Conservation (phyloP, 306 rosid genomes). For the Coriaria nepalensis region DNA sequence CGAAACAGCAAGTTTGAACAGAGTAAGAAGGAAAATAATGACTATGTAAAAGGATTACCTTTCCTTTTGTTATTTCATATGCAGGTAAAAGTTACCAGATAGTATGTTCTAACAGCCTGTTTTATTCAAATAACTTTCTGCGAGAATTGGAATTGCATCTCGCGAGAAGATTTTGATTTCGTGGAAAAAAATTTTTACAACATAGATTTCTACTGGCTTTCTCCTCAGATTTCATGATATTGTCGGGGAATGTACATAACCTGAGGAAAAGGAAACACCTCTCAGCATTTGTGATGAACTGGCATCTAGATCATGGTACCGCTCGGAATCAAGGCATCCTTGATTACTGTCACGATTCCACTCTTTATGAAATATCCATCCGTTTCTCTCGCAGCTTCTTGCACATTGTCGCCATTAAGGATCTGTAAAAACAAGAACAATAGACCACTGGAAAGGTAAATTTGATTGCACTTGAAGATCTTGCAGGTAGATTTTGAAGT, state of each 20-base stretch:
- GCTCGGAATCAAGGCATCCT: constrained; percentile 88
- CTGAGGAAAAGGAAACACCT: too few species aligned
- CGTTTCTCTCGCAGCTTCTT: constrained; percentile 97
- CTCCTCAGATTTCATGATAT: too few species aligned
- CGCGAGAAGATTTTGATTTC: too few species aligned
- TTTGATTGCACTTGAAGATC: not conserved
- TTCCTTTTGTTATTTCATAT: not conserved
- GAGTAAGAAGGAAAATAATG: not conserved
- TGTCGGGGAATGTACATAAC: too few species aligned
- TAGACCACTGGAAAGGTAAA: not conserved
- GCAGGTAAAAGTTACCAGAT: too few species aligned
- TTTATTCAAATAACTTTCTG: too few species aligned
- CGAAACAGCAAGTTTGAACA: not conserved
- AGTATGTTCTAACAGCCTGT: too few species aligned
- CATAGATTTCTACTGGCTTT: too few species aligned
- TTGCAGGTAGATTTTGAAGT: too few species aligned
- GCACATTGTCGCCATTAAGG: constrained; percentile 60
- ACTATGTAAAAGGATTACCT: not conserved
- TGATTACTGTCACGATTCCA: constrained; percentile 83
- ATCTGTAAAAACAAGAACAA: constrained; percentile 31
- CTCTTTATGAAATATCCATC: constrained; percentile 97
- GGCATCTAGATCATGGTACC: constrained; percentile 53
- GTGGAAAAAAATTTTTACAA: too few species aligned
- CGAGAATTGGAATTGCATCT: too few species aligned
- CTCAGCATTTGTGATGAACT: not conserved